phyloP scores from a whole-genome alignment of 2,329 filamentous ascomycete species.

The Aspergillus luchuensis region DNA sequence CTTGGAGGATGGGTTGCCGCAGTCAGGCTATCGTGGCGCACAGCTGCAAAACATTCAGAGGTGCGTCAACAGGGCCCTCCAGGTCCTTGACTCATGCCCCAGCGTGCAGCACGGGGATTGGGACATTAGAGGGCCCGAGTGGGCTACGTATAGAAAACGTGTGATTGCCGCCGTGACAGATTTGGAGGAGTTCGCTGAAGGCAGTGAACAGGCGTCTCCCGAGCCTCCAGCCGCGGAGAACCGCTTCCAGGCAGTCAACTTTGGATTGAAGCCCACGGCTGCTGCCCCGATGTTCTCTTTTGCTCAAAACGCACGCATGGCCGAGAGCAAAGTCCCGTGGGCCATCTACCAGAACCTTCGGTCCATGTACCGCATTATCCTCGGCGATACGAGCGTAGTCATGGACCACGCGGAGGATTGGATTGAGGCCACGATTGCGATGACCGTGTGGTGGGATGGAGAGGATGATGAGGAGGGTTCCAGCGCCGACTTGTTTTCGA shows the following conservation, averaged over 20 bases:
- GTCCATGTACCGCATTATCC: constrained; percentile 75
- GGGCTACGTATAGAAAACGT: constrained; percentile 79
- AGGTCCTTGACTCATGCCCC: constrained; percentile 73
- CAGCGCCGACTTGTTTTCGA: constrained; percentile 20
- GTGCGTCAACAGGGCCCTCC: constrained; percentile 68
- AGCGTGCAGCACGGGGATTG: constrained; percentile 66
- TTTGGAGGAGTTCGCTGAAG: constrained; percentile 78
- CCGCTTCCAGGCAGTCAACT: constrained; percentile 52
- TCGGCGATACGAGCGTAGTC: constrained; percentile 75
- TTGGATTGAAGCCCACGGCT: constrained; percentile 44
- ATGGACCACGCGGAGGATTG: constrained; percentile 80
- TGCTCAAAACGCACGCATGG: constrained; percentile 68
- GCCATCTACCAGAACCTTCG: constrained; percentile 83
- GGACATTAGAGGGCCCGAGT: constrained; percentile 79
- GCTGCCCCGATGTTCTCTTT: constrained; percentile 60
- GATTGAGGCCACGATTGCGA: constrained; percentile 81
- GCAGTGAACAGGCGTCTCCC: constrained; percentile 56
- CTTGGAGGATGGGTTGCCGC: constrained; percentile 62
- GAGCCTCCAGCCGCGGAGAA: constrained; percentile 43
- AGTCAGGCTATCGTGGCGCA: constrained; percentile 69
- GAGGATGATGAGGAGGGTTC: constrained; percentile 57
- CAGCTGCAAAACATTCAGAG: constrained; percentile 77
- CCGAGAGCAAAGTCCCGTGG: constrained; percentile 86
- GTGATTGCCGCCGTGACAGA: constrained; percentile 69
- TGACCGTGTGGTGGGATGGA: constrained; percentile 93